Percentiles rank a stretch among this genome's conserved stretches.
Evolutionary conservation across 164 flowering plant genomes (phyloP).

Genomic region (Saururus chinensis): DNA sequence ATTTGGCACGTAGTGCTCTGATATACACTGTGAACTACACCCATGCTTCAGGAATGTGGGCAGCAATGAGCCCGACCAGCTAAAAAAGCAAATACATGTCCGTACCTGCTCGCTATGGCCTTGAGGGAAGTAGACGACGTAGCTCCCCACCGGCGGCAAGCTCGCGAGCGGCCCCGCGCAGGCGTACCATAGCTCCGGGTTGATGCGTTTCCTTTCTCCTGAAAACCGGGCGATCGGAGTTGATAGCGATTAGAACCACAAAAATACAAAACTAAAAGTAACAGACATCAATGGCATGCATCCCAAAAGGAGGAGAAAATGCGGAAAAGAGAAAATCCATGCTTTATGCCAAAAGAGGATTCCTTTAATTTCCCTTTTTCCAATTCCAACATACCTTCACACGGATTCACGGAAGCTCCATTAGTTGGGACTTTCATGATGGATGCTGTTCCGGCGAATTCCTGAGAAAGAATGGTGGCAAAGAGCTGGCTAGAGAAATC

Average conservation of each 20-base stretch:
- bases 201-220: constrained; percentile 63
- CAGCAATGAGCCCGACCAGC: too few relatives aligned
- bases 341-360: not conserved
- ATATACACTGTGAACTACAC: too few relatives aligned
- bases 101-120: constrained; percentile 90
- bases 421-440: constrained; percentile 43
- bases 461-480: not conserved
- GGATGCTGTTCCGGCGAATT: constrained; percentile 3
- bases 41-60: too few relatives aligned
- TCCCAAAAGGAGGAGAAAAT: constrained; percentile 2
- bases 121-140: constrained; percentile 83
- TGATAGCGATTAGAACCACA: not conserved
- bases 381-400: constrained; percentile 28
- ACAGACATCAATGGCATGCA: not conserved
- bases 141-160: constrained; percentile 76
- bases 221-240: not conserved
- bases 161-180: constrained; percentile 86
- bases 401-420: constrained; percentile 23
- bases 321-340: not conserved
- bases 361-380: not conserved
- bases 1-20: too few relatives aligned
- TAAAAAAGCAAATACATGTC: too few relatives aligned
- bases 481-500: not conserved
- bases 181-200: constrained; percentile 92
- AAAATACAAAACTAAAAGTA: not conserved